Evolutionary conservation across 345 rosid species (phyloP).

Genomic region (Ailanthus altissimus): DNA sequence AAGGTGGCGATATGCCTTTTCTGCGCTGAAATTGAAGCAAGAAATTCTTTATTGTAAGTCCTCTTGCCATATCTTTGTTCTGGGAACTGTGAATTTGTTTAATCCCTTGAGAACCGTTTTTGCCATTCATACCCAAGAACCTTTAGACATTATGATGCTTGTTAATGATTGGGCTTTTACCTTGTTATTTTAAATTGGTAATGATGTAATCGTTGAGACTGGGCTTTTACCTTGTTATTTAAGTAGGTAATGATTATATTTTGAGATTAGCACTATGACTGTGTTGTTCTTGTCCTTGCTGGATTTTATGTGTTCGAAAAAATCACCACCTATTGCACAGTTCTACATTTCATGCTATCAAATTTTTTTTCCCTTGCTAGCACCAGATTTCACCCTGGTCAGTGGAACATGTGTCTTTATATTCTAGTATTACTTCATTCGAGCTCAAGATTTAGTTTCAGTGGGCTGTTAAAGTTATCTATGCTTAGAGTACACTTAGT

Average conservation of each 20-base stretch:
- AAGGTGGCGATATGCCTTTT: slow-evolving; percentile 78
- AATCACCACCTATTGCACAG: background rate
- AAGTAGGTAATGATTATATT: background rate
- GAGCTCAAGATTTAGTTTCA: background rate
- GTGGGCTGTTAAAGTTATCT: background rate
- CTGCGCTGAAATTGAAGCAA: slow-evolving; percentile 88
- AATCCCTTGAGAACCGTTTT: background rate
- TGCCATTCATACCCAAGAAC: background rate
- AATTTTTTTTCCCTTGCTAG: background rate
- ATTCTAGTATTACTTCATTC: background rate
- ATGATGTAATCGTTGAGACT: background rate
- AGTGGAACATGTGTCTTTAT: background rate
- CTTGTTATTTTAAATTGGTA: background rate
- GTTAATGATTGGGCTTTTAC: background rate
- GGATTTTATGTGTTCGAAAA: background rate
- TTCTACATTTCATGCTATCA: background rate
- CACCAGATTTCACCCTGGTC: background rate
- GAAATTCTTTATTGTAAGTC: slow-evolving; percentile 90
- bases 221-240: background rate
- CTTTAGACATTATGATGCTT: background rate
- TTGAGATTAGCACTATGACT: background rate
- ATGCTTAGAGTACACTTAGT: background rate
- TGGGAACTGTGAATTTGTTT: background rate
- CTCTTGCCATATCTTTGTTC: slow-evolving; percentile 6
- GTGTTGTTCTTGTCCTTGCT: background rate